These are phyloP conservation scores for Thielaviopsis punctulata DNA, from an alignment of 2,329 filamentous ascomycete species.

Conservation along the genomic window DNA sequence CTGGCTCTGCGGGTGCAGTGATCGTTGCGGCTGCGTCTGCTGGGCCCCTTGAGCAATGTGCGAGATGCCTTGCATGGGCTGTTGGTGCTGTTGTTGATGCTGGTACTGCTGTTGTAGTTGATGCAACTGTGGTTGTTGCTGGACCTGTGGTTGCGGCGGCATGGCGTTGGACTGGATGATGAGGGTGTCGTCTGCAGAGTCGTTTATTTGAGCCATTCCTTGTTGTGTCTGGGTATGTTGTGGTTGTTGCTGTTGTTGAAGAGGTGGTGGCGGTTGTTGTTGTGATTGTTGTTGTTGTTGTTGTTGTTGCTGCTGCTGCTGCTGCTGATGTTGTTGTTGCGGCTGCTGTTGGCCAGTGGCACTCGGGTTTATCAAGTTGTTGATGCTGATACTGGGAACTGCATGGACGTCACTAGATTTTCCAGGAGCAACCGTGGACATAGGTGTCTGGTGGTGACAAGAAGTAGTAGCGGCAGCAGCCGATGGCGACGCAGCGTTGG, in stretches of 20 bases:
- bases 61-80: not conserved
- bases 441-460: not conserved
- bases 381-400: conserved; percentile 20
- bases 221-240: conserved; percentile 22
- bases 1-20: not conserved
- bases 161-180: conserved; percentile 16
- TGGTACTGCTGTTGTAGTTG: conserved; percentile 19
- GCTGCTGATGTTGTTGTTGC: conserved; percentile 10
- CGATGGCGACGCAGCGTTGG: not conserved
- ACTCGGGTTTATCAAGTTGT: conserved; percentile 13
- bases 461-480: not conserved
- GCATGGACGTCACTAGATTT: conserved; percentile 12
- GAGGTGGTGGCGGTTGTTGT: not conserved
- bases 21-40: conserved; percentile 13
- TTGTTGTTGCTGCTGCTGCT: conserved; percentile 12
- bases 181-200: conserved; percentile 11
- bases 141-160: conserved; percentile 15
- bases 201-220: conserved; percentile 12
- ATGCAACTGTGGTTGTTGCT: conserved; percentile 41
- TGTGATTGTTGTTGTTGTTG: conserved; percentile 12
- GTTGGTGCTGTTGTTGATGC: conserved; percentile 4
- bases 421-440: not conserved
- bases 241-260: conserved; percentile 33
- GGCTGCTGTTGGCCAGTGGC: conserved; percentile 15
- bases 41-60: conserved; percentile 13